Conservation (phyloP, 2,329 filamentous ascomycete genomes). For the Penicillium sp. region DNA sequence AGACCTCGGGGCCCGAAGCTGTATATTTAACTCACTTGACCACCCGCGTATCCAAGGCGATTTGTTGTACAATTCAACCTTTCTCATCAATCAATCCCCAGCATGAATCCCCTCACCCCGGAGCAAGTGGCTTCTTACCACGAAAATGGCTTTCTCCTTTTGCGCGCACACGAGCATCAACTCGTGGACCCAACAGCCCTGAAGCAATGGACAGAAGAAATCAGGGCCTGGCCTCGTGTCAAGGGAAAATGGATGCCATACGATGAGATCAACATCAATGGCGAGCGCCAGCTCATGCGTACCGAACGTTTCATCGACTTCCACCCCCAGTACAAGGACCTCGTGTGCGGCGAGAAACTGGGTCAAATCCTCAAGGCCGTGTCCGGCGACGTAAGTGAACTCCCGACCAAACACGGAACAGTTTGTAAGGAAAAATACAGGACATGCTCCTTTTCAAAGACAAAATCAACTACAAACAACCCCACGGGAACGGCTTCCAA, state of each 20-base stretch:
- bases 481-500: conserved; percentile 34
- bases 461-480: conserved; percentile 40
- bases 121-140: conserved; percentile 26
- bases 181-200: conserved; percentile 25
- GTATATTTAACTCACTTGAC: not conserved
- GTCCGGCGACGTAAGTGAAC: conserved; percentile 24
- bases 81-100: not conserved
- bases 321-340: conserved; percentile 24
- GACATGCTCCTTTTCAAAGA: conserved; percentile 39
- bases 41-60: not conserved
- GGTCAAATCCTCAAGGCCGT: conserved; percentile 28
- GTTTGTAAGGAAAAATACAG: conserved; percentile 4
- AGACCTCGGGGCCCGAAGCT: not conserved
- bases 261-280: conserved; percentile 32
- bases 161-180: conserved; percentile 27
- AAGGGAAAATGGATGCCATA: conserved; percentile 36
- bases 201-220: conserved; percentile 27
- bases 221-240: conserved; percentile 28
- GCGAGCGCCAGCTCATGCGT: conserved; percentile 33
- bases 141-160: conserved; percentile 27
- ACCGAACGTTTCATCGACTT: conserved; percentile 37
- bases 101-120: conserved; percentile 16
- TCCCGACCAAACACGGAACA: not conserved
- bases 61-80: not conserved
- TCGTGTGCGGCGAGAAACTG: conserved; percentile 28